A percentile compares a stretch with the other conserved stretches of the same genome.
Conservation (phyloP, 257 asterid genomes). For the Rubia yunnanensis region DNA sequence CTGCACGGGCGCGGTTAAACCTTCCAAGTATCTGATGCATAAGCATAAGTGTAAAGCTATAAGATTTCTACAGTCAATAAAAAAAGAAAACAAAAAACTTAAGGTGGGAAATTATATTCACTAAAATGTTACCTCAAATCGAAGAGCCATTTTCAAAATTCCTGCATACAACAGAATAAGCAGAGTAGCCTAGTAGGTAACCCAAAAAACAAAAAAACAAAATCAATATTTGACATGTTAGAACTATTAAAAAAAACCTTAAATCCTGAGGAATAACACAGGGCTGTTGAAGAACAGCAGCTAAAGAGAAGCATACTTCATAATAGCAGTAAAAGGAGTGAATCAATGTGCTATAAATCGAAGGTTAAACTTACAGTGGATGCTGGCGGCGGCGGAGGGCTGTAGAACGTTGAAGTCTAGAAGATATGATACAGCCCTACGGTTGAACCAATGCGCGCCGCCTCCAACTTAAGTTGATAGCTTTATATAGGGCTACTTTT, state of each 20-base stretch:
- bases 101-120: neutral
- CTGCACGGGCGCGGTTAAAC: conserved; percentile 96
- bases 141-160: conserved; percentile 29
- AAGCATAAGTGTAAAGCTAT: conserved; percentile 4
- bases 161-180: conserved; percentile 4
- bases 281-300: neutral
- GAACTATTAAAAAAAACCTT: neutral
- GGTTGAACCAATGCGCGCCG: conserved; percentile 16
- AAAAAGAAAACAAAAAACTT: neutral
- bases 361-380: neutral
- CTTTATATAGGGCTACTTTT: neutral
- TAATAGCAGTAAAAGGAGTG: neutral
- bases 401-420: neutral
- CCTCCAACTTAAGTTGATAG: conserved; percentile 5
- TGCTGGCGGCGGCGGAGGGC: conserved; percentile 3
- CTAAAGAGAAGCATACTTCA: neutral
- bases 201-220: neutral
- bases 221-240: neutral
- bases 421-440: conserved; percentile 20
- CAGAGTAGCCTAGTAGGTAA: neutral
- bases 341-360: neutral
- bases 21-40: conserved; percentile 69
- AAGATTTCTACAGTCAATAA: neutral
- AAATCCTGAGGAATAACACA: neutral
- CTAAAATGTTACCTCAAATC: conserved; percentile 31